Evolutionary conservation across 139 green algal species (phyloP).

Genomic region (Coelastrella sp.): DNA sequence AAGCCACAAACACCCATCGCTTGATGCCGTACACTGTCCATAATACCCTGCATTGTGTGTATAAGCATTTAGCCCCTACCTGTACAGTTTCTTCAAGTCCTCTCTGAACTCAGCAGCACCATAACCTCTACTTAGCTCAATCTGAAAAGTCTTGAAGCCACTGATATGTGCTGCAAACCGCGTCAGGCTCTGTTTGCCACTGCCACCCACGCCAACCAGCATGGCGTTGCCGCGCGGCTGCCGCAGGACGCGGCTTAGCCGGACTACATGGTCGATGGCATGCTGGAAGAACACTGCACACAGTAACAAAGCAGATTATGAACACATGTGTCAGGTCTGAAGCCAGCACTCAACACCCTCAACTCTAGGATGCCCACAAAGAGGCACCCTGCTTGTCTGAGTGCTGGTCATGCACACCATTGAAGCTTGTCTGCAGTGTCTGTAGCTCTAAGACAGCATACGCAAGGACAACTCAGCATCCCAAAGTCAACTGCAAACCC

Average conservation of each 20-base stretch:
- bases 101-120: slow-evolving; percentile 85
- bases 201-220: slow-evolving; percentile 89
- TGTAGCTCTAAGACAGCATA: no score
- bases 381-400: no score
- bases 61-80: slow-evolving; percentile 38
- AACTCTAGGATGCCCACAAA: no score
- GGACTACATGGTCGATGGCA: slow-evolving; percentile 84
- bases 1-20: no score
- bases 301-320: neutral
- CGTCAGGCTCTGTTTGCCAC: slow-evolving; percentile 85
- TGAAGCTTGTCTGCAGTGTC: no score
- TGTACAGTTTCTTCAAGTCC: slow-evolving; percentile 88
- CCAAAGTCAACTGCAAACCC: neutral
- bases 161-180: slow-evolving; percentile 83
- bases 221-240: slow-evolving; percentile 90
- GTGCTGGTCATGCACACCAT: no score
- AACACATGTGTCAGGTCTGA: neutral
- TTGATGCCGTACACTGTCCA: no score
- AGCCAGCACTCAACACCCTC: no score
- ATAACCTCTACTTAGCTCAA: slow-evolving; percentile 68
- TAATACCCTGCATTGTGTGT: no score
- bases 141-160: slow-evolving; percentile 65
- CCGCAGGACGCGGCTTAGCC: slow-evolving; percentile 81
- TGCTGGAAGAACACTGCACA: slow-evolving; percentile 87
- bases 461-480: no score